Evolutionary conservation across 2,329 filamentous ascomycete genomes (phyloP).

Genomic region (Claviceps pazoutovae): DNA sequence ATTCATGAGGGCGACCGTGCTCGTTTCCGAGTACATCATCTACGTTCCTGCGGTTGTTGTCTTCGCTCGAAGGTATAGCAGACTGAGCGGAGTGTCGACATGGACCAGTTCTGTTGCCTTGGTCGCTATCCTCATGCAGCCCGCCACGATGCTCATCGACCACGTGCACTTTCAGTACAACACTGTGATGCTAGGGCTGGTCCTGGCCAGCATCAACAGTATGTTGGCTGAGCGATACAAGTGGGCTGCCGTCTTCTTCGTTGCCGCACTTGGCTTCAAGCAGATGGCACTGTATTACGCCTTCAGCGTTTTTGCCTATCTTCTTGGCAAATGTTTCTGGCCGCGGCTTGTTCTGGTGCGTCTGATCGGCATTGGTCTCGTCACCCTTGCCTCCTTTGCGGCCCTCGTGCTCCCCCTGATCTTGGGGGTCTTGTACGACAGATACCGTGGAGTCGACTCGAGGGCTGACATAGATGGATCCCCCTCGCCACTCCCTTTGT

Average conservation of each 20-base stretch:
- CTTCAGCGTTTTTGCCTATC: conserved; percentile 79
- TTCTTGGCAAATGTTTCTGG: conserved; percentile 74
- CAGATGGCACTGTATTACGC: conserved; percentile 99
- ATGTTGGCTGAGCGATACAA: conserved; percentile 72
- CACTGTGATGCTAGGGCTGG: conserved; percentile 91
- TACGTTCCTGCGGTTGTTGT: conserved; percentile 78
- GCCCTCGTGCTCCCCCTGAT: conserved; percentile 65
- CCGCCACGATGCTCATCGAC: conserved; percentile 78
- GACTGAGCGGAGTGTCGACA: conserved; percentile 58
- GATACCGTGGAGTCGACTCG: conserved; percentile 46
- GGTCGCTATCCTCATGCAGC: conserved; percentile 83
- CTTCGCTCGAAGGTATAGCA: conserved; percentile 70
- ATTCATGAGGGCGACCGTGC: conserved; percentile 88
- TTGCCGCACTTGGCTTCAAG: conserved; percentile 89
- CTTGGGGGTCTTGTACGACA: conserved; percentile 55
- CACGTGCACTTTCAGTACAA: conserved; percentile 98
- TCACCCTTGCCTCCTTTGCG: conserved; percentile 60
- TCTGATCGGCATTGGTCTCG: conserved; percentile 59
- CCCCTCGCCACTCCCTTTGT: conserved; percentile 49
- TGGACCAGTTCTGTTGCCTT: conserved; percentile 80
- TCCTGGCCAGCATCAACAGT: conserved; percentile 75
- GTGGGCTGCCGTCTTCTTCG: conserved; percentile 90
- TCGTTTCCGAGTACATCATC: conserved; percentile 79
- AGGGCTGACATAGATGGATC: conserved; percentile 42
- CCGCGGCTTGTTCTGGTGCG: conserved; percentile 54